These are phyloP conservation scores for Datura wrightii DNA, from an alignment of 257 asterid genomes.

Conservation along the genomic window DNA sequence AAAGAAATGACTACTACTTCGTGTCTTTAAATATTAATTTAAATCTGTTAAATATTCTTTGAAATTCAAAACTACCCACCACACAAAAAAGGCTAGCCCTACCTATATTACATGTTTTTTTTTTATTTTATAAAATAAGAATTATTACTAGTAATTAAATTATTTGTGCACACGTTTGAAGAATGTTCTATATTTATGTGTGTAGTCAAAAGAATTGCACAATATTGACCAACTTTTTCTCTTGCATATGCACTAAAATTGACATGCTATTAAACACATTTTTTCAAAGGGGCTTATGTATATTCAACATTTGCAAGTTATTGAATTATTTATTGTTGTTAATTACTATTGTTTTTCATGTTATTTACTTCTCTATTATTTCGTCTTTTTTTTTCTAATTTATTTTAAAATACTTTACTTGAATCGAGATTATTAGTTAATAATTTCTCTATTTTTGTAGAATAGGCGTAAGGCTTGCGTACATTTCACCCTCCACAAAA, in stretches of 20 bases:
- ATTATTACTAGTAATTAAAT: neutral
- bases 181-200: neutral
- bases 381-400: fast-evolving
- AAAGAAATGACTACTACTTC: neutral
- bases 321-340: neutral
- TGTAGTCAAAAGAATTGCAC: neutral
- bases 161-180: constrained; percentile 18
- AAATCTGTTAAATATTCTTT: neutral
- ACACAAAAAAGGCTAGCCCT: neutral
- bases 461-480: too few relatives aligned
- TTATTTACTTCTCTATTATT: neutral
- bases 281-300: neutral
- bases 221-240: constrained; percentile 6
- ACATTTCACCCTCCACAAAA: too few relatives aligned
- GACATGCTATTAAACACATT: neutral
- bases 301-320: neutral
- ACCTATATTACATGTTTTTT: constrained; percentile 10
- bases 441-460: too few relatives aligned
- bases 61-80: neutral
- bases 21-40: neutral
- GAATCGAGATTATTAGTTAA: too few relatives aligned
- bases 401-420: too few relatives aligned
- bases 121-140: neutral
- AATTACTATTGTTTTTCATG: neutral
- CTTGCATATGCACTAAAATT: constrained; percentile 15